Evolutionary conservation across 2,329 filamentous ascomycete species (phyloP), one percentile per base, ranked within the genome.

Genomic region (Tolypocladium nubicola): DNA sequence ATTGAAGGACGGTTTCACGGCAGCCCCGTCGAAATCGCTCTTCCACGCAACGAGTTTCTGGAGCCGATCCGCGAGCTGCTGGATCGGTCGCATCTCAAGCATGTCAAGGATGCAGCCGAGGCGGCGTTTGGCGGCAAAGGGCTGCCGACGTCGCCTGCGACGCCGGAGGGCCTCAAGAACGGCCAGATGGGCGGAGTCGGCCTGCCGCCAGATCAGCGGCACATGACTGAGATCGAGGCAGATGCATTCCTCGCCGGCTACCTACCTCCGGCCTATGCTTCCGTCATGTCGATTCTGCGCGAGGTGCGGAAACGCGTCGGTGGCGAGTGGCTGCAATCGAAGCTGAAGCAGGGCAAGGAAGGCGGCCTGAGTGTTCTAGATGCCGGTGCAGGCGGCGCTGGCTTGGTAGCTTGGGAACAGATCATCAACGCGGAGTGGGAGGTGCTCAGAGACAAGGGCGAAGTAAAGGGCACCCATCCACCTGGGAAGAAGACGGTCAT

Each of bases 351-450:
- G 63, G 76, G 76, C n/a, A 79, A 81, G 7, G 75, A 78, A 33
- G 71, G 76, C 49, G 78, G 81, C 1, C 78, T 87, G 21, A 80
- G 83, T 37, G 78, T 94, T 8, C 76, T 95, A 5, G 89, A 95
- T 67, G 85, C 85, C 5, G 89, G 89, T 9, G 83, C 83, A 26
- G 89, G 83, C 21, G 90, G 89, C 14, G 88, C 86, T 19, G 88
- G 83, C 11, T 72, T 90, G 39, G 72, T 88, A 5, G 90, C 89
- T 7, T 93, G 89, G 84, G 78, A 89, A 56, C 86, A 93, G 62
- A 78, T 97, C 11, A 65, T 95, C 16, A 79, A 85, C 60, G 87
- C 92, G 0, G 92, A 97, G 68, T 96, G 89, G 86, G 84, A 88
- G 56, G 68, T 86, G 1, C 80, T 92, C 73, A 80, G 68, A 33